Conservation (phyloP, 208 protist species). For the Acanthamoeba quina region DNA sequence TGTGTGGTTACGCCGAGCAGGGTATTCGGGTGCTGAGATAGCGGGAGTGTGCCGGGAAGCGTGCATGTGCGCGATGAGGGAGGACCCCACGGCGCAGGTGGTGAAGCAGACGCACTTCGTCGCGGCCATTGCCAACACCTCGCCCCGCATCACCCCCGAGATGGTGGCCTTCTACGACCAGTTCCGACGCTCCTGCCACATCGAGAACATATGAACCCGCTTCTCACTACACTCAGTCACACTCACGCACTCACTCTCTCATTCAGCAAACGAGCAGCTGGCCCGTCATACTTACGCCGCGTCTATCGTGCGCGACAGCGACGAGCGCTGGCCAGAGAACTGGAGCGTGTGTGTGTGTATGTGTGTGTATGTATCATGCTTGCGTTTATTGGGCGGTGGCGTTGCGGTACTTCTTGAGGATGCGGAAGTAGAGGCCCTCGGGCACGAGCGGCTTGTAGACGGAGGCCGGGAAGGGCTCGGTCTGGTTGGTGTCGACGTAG, state of each 20-base stretch:
- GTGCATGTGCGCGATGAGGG: slow-evolving; percentile 61
- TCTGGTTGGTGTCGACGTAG: slow-evolving; percentile 52
- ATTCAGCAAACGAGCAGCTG: no score
- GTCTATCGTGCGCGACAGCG: no score
- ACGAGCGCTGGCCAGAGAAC: not conserved
- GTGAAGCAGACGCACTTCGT: slow-evolving; percentile 61
- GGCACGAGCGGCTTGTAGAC: slow-evolving; percentile 47
- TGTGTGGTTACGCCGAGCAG: not conserved
- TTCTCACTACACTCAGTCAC: not conserved
- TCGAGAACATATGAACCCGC: slow-evolving; percentile 12
- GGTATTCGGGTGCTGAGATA: slow-evolving; percentile 65
- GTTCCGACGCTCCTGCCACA: not conserved
- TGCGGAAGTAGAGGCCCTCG: slow-evolving; percentile 50
- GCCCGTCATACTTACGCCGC: no score
- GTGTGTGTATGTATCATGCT: not conserved
- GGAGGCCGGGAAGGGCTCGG: slow-evolving; percentile 33
- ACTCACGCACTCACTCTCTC: not conserved
- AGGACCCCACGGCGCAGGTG: slow-evolving; percentile 29
- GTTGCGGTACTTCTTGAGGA: slow-evolving; percentile 29
- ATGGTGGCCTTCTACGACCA: slow-evolving; percentile 72
- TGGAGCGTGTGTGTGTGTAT: no score
- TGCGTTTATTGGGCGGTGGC: not conserved
- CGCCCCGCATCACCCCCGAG: slow-evolving; percentile 41
- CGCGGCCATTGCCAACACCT: not conserved
- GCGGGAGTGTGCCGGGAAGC: slow-evolving; percentile 63